These are phyloP conservation scores for Glomus cerebriforme DNA, from an alignment of 192 early-diverging fungal species.

Conservation along the genomic window DNA sequence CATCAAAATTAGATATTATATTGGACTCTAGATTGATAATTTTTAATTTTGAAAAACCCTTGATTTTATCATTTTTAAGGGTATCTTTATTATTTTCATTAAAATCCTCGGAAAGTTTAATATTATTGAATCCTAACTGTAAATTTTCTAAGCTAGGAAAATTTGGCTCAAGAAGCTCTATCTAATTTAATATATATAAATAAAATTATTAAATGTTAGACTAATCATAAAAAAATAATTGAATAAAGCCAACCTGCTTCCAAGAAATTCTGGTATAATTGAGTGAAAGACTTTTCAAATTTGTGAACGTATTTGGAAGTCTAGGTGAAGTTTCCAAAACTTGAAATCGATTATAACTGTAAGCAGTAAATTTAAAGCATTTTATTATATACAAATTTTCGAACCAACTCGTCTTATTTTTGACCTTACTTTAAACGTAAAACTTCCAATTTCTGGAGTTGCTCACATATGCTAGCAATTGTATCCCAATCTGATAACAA, in stretches of 20 bases:
- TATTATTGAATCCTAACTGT: constrained; percentile 52
- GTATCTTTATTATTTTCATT: background rate
- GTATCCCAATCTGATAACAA: constrained; percentile 51
- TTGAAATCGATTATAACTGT: constrained; percentile 35
- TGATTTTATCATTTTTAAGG: constrained; percentile 27
- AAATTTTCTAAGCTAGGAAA: constrained; percentile 51
- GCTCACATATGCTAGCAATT: constrained; percentile 47
- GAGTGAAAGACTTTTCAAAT: constrained; percentile 39
- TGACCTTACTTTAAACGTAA: constrained; percentile 52
- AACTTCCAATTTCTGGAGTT: constrained; percentile 42
- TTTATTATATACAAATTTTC: background rate
- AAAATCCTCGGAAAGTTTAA: constrained; percentile 32
- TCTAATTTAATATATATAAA: constrained; percentile 8
- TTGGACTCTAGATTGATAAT: constrained; percentile 56
- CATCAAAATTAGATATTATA: constrained; percentile 44
- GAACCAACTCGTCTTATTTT: constrained; percentile 1
- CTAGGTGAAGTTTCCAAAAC: constrained; percentile 3
- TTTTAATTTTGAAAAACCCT: constrained; percentile 48
- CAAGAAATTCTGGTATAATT: constrained; percentile 40
- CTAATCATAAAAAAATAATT: background rate
- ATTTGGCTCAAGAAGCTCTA: constrained; percentile 45
- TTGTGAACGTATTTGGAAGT: constrained; percentile 29
- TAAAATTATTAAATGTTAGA: background rate
- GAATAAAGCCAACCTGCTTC: constrained; percentile 32
- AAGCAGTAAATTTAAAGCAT: background rate